Conservation (phyloP, 371 early-diverging fungal species). For the Apophysomyces elegans region DNA sequence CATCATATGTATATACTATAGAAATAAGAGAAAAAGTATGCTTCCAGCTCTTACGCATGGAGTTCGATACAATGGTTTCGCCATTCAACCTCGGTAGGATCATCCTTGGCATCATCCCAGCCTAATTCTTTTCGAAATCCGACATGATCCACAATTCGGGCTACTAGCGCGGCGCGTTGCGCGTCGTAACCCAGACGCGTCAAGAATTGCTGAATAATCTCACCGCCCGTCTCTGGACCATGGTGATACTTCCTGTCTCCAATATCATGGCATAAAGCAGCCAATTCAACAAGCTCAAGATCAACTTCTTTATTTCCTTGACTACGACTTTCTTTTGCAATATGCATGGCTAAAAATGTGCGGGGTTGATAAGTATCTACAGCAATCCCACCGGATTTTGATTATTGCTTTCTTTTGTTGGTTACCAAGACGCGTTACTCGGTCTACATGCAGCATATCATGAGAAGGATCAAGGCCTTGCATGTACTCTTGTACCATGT, state of each 20-base stretch:
- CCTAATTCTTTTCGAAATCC: constrained; percentile 76
- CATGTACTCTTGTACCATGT: constrained; percentile 72
- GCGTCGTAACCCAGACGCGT: constrained; percentile 34
- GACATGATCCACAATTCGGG: constrained; percentile 67
- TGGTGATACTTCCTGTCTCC: constrained; percentile 75
- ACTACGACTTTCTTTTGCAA: constrained; percentile 37
- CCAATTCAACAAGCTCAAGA: constrained; percentile 65
- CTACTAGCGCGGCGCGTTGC: constrained; percentile 52
- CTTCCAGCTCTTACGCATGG: constrained; percentile 50
- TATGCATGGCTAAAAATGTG: constrained; percentile 33
- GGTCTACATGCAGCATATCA: constrained; percentile 79
- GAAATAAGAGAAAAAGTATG: not conserved
- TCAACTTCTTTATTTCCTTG: constrained; percentile 44
- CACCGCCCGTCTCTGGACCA: constrained; percentile 45
- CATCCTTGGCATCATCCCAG: constrained; percentile 48
- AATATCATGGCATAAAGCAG: constrained; percentile 80
- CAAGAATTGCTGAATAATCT: constrained; percentile 54
- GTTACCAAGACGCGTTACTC: constrained; percentile 69
- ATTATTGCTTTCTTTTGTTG: no score
- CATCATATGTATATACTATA: not conserved
- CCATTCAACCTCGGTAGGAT: constrained; percentile 47
- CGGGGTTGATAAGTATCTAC: not conserved
- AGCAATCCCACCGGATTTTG: not conserved
- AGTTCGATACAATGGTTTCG: constrained; percentile 63
- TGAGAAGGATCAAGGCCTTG: constrained; percentile 73